A percentile compares a stretch with the other conserved stretches of the same genome.
Conservation (phyloP, 2,329 filamentous ascomycete genomes). For the Exophiala calicioides region DNA sequence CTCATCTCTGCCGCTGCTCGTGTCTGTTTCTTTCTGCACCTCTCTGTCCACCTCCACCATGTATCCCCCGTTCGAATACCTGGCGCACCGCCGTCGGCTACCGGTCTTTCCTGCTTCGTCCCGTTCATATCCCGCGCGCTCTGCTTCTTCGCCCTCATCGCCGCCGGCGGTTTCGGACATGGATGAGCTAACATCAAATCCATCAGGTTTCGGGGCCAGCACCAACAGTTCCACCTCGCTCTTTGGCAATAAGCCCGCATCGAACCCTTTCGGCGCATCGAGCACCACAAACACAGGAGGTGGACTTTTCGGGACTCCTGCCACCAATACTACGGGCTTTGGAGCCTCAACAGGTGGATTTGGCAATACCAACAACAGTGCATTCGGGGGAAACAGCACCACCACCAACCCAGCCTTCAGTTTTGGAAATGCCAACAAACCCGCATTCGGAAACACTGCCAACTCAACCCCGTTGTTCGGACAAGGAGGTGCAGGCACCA, state of each 20-base stretch:
- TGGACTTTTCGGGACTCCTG: conserved; percentile 28
- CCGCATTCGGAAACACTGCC: conserved; percentile 48
- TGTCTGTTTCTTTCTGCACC: background rate
- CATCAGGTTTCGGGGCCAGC: conserved; percentile 25
- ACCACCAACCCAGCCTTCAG: conserved; percentile 34
- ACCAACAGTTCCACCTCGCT: conserved; percentile 23
- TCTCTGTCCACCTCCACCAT: background rate
- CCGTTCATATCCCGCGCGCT: background rate
- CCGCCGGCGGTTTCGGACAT: background rate
- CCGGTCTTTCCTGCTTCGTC: background rate
- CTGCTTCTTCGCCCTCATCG: background rate
- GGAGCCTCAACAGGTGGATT: conserved; percentile 26
- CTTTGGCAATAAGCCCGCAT: conserved; percentile 29
- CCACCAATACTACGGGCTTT: conserved; percentile 23
- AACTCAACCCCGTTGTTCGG: conserved; percentile 29
- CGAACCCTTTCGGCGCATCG: conserved; percentile 28
- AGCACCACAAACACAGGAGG: conserved; percentile 27
- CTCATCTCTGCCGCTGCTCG: background rate
- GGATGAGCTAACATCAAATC: conserved; percentile 9
- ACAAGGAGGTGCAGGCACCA: conserved; percentile 30
- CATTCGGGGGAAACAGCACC: conserved; percentile 32
- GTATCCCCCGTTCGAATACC: too few species aligned
- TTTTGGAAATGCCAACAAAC: conserved; percentile 51
- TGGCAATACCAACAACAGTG: conserved; percentile 25
- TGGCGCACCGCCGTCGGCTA: too few species aligned